These are phyloP conservation scores for Tripterygium wilfordii DNA, from an alignment of 177 flowering plant species.

Conservation along the genomic window DNA sequence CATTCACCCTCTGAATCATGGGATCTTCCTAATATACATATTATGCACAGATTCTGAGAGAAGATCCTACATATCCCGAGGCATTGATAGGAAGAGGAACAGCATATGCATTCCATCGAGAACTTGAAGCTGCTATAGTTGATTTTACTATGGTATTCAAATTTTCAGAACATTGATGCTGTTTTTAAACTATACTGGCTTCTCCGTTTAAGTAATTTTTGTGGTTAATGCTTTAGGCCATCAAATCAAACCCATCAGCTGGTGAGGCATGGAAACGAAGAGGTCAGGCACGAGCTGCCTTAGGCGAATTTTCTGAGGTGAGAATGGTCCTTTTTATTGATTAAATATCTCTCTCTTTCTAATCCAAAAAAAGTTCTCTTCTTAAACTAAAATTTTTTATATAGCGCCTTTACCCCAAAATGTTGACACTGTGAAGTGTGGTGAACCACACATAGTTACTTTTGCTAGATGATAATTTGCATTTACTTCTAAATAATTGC, in stretches of 20 bases:
- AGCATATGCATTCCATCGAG: conserved; percentile 88
- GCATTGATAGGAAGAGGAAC: conserved; percentile 98
- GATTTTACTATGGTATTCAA: conserved; percentile 82
- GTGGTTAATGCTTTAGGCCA: conserved; percentile 45
- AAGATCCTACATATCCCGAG: conserved; percentile 83
- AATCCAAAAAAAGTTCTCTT: too few relatives aligned
- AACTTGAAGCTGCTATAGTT: conserved; percentile 78
- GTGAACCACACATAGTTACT: too few relatives aligned
- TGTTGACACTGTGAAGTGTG: too few relatives aligned
- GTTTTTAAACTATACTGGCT: conserved; percentile 1
- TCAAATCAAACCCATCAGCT: conserved; percentile 73
- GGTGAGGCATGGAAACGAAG: conserved; percentile 99
- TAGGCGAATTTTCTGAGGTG: conserved; percentile 82
- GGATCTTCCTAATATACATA: not conserved
- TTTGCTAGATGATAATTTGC: too few relatives aligned
- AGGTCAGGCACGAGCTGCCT: conserved; percentile 97
- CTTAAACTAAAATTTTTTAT: too few relatives aligned
- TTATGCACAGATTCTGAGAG: conserved; percentile 60
- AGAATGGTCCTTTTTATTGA: conserved; percentile 9
- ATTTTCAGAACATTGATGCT: not conserved
- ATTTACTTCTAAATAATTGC: too few relatives aligned
- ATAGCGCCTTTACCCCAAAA: too few relatives aligned
- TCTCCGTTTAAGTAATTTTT: conserved; percentile 1
- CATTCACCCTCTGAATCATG: too few relatives aligned
- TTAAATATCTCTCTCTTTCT: too few relatives aligned